Evolutionary conservation across 2,329 filamentous ascomycete species (phyloP), one percentile per base, ranked within the genome.

Genomic region (Cytospora piceicola): DNA sequence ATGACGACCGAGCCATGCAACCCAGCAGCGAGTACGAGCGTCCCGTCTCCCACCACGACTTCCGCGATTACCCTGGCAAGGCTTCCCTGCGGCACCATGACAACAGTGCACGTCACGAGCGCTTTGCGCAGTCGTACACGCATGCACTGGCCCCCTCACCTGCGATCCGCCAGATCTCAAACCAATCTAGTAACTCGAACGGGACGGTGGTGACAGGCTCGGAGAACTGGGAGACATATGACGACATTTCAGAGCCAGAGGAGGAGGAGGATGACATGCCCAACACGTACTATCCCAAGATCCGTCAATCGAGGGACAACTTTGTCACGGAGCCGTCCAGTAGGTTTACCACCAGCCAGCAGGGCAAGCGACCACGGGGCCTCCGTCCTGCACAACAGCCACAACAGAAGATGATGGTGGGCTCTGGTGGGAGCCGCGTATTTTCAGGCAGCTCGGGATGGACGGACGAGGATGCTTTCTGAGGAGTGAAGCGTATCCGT

Each of bases 151-250:
- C 78, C 0, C 77, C 81, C 2, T 82, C 81, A 0, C 77, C 81
- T 2, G 82, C 81, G 1, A 83, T 68, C 59, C 66, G 92, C 57
- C 91, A 94, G 71, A 88, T 90, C 20, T 92, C 90, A 8, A 88
- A 88, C 70, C 89, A 90, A 0, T 94, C 92, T 63, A 66, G 56
- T 42, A 65, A 63, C 53, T 68, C 66, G n/a, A 68, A 63, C 17
- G 64, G 53, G n/a, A 92, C 90, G 1, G 84, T 83, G 27, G 83
- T 91, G 30, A 93, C 91, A 6, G 92, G 92, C 1, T 96, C 92
- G 4, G 94, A 98, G 78, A 98, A 98, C 76, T 98, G 94, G 94
- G 94, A 98, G 78, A 97, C 94, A 12, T 98, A 95, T 72, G 94
- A 95, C 71, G 92, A 96, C 75, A 88, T 85, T 70, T 93, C 90